These are phyloP conservation scores for Boletus patriciae DNA, from an alignment of 768 basidiomycete genomes.

Conservation along the genomic window DNA sequence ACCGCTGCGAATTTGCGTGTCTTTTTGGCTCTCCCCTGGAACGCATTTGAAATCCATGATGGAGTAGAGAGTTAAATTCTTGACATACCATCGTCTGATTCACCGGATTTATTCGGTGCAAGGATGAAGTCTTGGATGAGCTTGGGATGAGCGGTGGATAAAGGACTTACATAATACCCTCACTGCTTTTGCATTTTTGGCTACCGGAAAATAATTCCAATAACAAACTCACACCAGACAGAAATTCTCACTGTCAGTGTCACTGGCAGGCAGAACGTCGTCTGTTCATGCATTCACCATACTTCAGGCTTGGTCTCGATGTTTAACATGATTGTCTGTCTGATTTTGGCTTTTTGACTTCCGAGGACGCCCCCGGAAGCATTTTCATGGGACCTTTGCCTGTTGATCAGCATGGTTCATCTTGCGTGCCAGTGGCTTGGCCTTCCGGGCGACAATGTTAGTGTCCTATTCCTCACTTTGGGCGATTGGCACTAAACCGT, in stretches of 20 bases:
- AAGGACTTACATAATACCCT: no score
- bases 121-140: background rate
- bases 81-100: constrained; percentile 20
- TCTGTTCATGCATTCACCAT: background rate
- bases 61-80: background rate
- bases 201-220: no score
- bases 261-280: no score
- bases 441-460: no score
- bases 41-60: background rate
- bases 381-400: no score
- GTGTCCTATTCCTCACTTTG: background rate
- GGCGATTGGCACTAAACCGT: background rate
- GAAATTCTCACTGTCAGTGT: no score
- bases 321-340: background rate
- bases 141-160: no score
- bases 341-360: background rate
- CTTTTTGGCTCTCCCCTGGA: constrained; percentile 86
- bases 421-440: no score
- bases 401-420: no score
- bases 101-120: background rate
- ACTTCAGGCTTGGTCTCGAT: background rate
- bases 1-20: constrained; percentile 93
- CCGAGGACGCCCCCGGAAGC: background rate
- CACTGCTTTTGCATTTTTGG: no score
- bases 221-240: background rate